Evolutionary conservation across 179 eudicot species (phyloP).

Genomic region (Amaranthus tricolor): DNA sequence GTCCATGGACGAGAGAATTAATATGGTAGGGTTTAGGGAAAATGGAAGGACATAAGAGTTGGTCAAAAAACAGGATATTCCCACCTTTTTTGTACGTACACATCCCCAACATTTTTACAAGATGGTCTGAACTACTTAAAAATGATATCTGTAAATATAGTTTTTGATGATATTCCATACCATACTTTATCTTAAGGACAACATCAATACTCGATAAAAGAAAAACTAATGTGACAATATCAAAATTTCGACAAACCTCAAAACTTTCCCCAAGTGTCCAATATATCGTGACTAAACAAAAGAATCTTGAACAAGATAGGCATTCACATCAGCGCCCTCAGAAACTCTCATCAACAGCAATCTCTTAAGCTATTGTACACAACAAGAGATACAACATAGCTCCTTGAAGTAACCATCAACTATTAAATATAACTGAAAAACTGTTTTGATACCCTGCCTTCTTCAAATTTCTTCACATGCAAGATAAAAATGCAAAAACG

Average conservation of each 20-base stretch:
- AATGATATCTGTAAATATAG: too few relatives aligned
- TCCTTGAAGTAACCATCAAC: not conserved
- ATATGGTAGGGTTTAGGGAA: not conserved
- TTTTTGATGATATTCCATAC: too few relatives aligned
- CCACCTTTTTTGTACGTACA: not conserved
- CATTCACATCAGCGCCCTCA: not conserved
- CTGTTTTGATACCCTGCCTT: not conserved
- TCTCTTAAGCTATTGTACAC: not conserved
- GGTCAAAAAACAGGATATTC: not conserved
- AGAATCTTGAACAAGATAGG: not conserved
- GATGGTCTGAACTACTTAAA: not conserved
- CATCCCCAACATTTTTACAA: not conserved
- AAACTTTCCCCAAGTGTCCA: not conserved
- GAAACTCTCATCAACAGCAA: not conserved
- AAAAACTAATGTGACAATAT: not conserved
- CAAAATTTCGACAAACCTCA: not conserved
- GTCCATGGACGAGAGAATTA: not conserved
- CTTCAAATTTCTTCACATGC: not conserved
- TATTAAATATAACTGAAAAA: not conserved
- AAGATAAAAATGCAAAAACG: not conserved
- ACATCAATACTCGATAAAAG: not conserved
- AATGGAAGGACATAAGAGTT: not conserved
- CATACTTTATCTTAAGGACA: not conserved
- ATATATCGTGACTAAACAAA: not conserved
- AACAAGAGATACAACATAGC: not conserved